Conservation (phyloP, 2,329 filamentous ascomycete species). For the Ceratocystis eucalypticola region DNA sequence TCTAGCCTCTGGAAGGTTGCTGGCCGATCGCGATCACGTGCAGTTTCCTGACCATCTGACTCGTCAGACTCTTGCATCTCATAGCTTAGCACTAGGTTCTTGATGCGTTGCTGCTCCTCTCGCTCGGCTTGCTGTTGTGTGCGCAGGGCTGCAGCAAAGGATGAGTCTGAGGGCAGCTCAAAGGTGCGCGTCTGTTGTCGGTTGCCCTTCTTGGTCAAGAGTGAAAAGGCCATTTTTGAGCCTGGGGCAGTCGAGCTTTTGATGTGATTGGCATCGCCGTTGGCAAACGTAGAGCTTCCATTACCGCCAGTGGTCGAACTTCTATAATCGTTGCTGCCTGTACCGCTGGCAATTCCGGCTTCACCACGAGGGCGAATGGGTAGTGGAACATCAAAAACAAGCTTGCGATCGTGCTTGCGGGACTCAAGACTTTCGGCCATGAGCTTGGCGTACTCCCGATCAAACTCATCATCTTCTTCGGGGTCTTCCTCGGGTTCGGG, state of each 20-base stretch:
- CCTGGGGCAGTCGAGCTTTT: background rate
- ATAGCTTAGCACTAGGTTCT: constrained; percentile 91
- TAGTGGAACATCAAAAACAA: constrained; percentile 91
- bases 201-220: constrained; percentile 92
- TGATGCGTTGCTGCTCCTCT: constrained; percentile 96
- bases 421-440: constrained; percentile 96
- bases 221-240: constrained; percentile 83
- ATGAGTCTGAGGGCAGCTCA: constrained; percentile 79
- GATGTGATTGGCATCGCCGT: background rate
- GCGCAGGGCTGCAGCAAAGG: constrained; percentile 91
- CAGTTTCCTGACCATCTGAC: constrained; percentile 41
- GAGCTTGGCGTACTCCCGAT: constrained; percentile 94
- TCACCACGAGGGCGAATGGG: constrained; percentile 59
- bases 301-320: background rate
- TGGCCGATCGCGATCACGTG: constrained; percentile 33
- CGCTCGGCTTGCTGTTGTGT: constrained; percentile 87
- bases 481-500: constrained; percentile 84
- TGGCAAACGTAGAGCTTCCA: background rate
- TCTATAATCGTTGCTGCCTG: constrained; percentile 21
- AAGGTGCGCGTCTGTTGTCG: constrained; percentile 91
- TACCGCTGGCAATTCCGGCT: constrained; percentile 2
- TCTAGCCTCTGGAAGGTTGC: constrained; percentile 37
- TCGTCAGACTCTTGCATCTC: constrained; percentile 79
- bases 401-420: constrained; percentile 88
- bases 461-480: constrained; percentile 91